phyloP scores from a whole-genome alignment of 208 protist genomes.

The Naegleria fowleri region DNA sequence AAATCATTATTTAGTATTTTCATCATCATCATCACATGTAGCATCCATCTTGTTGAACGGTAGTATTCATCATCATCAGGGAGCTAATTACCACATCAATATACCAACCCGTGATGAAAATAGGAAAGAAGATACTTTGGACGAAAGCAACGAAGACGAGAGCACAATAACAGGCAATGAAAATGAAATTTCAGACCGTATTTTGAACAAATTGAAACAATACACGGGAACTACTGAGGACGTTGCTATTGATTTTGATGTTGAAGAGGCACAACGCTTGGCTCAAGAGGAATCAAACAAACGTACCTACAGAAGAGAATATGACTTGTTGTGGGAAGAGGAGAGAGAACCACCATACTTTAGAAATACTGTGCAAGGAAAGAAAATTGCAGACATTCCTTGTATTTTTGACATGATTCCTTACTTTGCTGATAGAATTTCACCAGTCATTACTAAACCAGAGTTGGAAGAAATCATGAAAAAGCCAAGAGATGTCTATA shows the following conservation, averaged over 20 bases:
- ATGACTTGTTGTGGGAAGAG: not conserved
- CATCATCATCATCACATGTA: too few relatives aligned
- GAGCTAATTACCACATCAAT: too few relatives aligned
- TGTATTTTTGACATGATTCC: not conserved
- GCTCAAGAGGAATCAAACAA: not conserved
- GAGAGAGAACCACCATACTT: conserved; percentile 12
- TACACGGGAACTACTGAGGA: not conserved
- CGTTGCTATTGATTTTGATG: not conserved
- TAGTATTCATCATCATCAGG: too few relatives aligned
- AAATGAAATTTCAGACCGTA: not conserved
- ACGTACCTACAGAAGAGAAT: conserved; percentile 6
- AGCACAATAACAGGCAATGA: too few relatives aligned
- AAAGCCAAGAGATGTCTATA: not conserved
- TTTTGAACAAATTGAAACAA: not conserved
- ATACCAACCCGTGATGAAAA: too few relatives aligned
- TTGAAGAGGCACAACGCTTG: not conserved
- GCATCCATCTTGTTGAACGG: too few relatives aligned
- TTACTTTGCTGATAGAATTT: not conserved
- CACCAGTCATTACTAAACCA: not conserved
- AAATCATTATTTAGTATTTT: too few relatives aligned
- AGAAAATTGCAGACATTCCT: not conserved
- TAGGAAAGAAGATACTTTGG: too few relatives aligned
- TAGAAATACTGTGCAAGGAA: not conserved
- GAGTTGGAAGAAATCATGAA: not conserved
- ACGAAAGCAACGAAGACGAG: too few relatives aligned